Percentiles rank a stretch among this genome's conserved stretches.
These are phyloP conservation scores for Dichotomocladium elegans DNA, from an alignment of 371 early-diverging fungal species.

Conservation along the genomic window DNA sequence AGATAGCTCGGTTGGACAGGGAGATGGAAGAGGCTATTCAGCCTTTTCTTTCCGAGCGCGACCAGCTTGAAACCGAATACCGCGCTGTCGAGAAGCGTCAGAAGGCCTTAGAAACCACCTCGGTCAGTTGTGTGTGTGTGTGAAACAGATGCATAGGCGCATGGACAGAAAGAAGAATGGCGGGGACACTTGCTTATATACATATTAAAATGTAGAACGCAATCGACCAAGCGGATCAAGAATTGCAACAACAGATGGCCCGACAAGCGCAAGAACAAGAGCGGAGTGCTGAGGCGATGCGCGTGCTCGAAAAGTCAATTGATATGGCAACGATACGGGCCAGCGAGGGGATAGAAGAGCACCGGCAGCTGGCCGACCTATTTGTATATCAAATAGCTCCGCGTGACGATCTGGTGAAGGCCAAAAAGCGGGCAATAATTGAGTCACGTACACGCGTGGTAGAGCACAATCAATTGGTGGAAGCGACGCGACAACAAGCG, in stretches of 20 bases:
- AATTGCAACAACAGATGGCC: constrained; percentile 6
- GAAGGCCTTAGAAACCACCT: constrained; percentile 3
- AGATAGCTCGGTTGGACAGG: constrained; percentile 5
- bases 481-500: constrained; percentile 1
- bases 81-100: constrained; percentile 3
- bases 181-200: background rate
- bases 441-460: background rate
- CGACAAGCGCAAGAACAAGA: background rate
- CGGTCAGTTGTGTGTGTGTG: background rate
- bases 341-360: constrained; percentile 2
- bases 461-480: background rate
- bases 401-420: constrained; percentile 1
- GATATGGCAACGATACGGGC: background rate
- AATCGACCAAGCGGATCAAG: constrained; percentile 4
- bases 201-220: background rate
- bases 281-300: constrained; percentile 3
- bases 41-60: constrained; percentile 5
- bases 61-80: constrained; percentile 5
- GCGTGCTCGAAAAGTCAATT: constrained; percentile 4
- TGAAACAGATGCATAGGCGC: too few relatives aligned
- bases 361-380: background rate
- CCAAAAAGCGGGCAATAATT: constrained; percentile 6
- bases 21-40: background rate
- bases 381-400: background rate
- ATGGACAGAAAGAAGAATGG: background rate